These are phyloP conservation scores for Calocybe gangraenosa DNA, from an alignment of 768 basidiomycete species.

Conservation along the genomic window DNA sequence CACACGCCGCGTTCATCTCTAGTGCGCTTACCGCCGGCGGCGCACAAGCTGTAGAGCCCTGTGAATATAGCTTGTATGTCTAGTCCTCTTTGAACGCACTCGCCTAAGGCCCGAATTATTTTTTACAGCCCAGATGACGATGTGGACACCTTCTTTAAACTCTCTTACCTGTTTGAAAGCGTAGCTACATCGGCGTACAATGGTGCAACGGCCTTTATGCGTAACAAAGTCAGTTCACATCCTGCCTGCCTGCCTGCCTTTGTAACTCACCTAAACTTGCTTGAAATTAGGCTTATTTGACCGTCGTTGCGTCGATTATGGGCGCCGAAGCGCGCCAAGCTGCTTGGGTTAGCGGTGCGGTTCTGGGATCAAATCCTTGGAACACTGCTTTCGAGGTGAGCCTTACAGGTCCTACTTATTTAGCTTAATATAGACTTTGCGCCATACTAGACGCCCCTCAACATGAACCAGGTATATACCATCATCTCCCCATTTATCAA, in stretches of 20 bases:
- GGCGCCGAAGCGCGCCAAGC: constrained; percentile 59
- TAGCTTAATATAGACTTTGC: background rate
- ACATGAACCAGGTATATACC: constrained; percentile 35
- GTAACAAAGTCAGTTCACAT: constrained; percentile 27
- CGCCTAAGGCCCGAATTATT: background rate
- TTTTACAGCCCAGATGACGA: constrained; percentile 37
- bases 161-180: constrained; percentile 50
- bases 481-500: constrained; percentile 42
- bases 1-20: constrained; percentile 49
- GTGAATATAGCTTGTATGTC: constrained; percentile 59
- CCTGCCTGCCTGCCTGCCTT: background rate
- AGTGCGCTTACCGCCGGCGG: constrained; percentile 40
- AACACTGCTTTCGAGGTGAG: constrained; percentile 55
- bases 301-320: constrained; percentile 57
- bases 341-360: constrained; percentile 54
- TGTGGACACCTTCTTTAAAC: constrained; percentile 42
- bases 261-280: background rate
- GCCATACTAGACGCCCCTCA: constrained; percentile 33
- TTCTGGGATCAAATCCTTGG: constrained; percentile 49
- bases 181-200: constrained; percentile 56
- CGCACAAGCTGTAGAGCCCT: constrained; percentile 39
- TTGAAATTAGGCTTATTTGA: constrained; percentile 36
- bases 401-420: background rate
- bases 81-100: background rate
- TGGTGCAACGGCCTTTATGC: constrained; percentile 47